Evolutionary conservation across 1,284 basidiomycete species (phyloP), one percentile per base, ranked within the genome.

Genomic region (Phellinidium pouzarii): DNA sequence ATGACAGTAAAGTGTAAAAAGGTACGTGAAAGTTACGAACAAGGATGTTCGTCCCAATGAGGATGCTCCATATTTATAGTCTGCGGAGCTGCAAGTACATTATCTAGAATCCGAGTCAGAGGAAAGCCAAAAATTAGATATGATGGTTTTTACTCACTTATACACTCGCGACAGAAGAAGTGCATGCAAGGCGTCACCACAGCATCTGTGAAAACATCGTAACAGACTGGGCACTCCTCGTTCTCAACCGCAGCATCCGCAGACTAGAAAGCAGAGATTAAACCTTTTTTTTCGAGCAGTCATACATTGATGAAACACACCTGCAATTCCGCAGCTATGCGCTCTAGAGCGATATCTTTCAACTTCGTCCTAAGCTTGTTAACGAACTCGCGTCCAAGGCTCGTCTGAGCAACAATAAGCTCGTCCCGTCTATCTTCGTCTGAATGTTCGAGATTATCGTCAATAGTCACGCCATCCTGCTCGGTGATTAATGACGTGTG

Each of bases 211-310:
- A 75, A 67, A 3, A 61, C 62, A 54, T 80, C 78, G 53, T 71
- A 74, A 59, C 77, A 80, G 37, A 81, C 73, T 0, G 78, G 73
- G 56, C 77, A 82, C 44, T 78, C 75, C 41, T 78, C 77, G 26
- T 69, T 70, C 27, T 78, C 76, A 8, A 70, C 57, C 12, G 65
- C 64, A 7, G 75, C 75, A 60, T 80, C 75, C 0, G 61, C 60
- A 29, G 75, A 76, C 75, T 78, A 49, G 1, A 55, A 27, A 44
- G 20, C 34, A 2, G 8, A 22, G 43, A 23, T 11, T 36, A n/a
- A 47, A 22, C n/a, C 36, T 20, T 25, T 34, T 8, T 14, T 34
- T 8, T 14, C 14, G 3, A 34, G 31, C 3, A 34, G 40, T 17
- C 7, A 9, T n/a, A 34, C 17, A 29, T 9, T 8, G 27, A 14